Percentiles rank a stretch among this genome's conserved stretches.
phyloP scores from a whole-genome alignment of 2,329 filamentous ascomycete genomes.

The Neonectria magnoliae region DNA sequence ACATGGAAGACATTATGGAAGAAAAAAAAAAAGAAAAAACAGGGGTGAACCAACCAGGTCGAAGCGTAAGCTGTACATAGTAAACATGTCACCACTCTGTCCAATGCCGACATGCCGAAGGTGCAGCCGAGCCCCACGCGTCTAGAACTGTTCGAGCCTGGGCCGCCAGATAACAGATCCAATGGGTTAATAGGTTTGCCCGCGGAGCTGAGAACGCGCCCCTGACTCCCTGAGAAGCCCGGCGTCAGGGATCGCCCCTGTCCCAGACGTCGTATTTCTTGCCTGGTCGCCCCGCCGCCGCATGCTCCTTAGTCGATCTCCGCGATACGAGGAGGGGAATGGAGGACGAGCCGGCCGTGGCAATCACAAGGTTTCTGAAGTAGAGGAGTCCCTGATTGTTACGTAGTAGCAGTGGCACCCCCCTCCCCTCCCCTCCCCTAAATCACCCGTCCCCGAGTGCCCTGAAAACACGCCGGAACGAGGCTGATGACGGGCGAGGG shows the following conservation, averaged over 20 bases:
- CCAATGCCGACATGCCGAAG: constrained; percentile 31
- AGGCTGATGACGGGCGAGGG: background rate
- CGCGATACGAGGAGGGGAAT: constrained; percentile 19
- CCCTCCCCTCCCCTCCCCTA: background rate
- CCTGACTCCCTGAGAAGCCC: too few species aligned
- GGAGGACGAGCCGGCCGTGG: background rate
- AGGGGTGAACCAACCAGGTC: too few species aligned
- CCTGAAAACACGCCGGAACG: background rate
- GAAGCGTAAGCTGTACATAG: too few species aligned
- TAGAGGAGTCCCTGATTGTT: background rate
- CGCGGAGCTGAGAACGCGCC: too few species aligned
- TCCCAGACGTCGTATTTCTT: constrained; percentile 12
- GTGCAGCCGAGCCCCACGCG: constrained; percentile 22
- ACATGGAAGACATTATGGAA: too few species aligned
- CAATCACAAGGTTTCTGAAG: too few species aligned
- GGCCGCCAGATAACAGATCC: constrained; percentile 25
- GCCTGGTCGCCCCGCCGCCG: constrained; percentile 4
- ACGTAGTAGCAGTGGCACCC: background rate
- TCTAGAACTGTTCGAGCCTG: constrained; percentile 8
- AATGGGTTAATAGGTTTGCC: too few species aligned
- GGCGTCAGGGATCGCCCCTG: background rate
- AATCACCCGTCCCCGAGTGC: too few species aligned
- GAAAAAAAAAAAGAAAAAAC: too few species aligned
- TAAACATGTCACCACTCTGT: background rate
- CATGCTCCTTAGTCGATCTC: constrained; percentile 9